Percentiles rank a stretch among this genome's conserved stretches.
Evolutionary conservation across 352 stramenopile genomes (phyloP).

Genomic region (Phytophthora crassamura): DNA sequence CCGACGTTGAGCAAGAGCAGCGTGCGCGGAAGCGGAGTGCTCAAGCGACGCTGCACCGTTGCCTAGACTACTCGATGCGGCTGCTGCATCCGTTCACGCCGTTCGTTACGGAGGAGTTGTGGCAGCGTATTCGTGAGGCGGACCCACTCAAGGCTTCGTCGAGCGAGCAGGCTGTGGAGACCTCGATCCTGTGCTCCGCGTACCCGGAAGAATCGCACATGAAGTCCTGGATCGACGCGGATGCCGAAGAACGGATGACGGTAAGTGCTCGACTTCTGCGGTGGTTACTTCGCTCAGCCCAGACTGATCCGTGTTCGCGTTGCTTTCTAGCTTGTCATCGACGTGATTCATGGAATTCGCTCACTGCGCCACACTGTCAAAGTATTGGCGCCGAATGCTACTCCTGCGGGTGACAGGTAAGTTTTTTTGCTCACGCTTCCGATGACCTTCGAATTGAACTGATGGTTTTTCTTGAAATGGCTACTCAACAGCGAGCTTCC

Average conservation of each 20-base stretch:
- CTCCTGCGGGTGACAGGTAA: conserved; percentile 35
- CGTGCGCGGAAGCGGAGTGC: conserved; percentile 74
- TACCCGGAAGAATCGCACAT: conserved; percentile 90
- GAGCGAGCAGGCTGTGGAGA: conserved; percentile 32
- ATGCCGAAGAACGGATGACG: conserved; percentile 90
- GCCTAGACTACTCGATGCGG: conserved; percentile 95
- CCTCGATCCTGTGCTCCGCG: conserved; percentile 67
- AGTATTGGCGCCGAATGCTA: conserved; percentile 60
- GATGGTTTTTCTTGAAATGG: neutral
- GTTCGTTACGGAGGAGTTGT: conserved; percentile 99
- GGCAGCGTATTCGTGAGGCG: conserved; percentile 80
- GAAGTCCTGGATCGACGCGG: conserved; percentile 77
- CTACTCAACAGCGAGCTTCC: conserved; percentile 25
- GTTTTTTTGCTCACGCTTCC: neutral
- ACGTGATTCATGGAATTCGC: conserved; percentile 94
- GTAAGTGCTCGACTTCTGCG: conserved; percentile 35
- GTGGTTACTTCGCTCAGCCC: neutral
- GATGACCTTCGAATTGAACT: neutral
- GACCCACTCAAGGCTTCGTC: conserved; percentile 43
- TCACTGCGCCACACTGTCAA: conserved; percentile 91
- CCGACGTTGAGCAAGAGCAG: conserved; percentile 42
- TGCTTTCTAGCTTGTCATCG: conserved; percentile 64
- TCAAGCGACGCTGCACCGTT: conserved; percentile 94
- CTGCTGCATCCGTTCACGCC: conserved; percentile 99
- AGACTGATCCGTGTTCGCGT: neutral